Conservation (phyloP, 140 eudicot genomes). For the Erigeron philadelphicus region DNA sequence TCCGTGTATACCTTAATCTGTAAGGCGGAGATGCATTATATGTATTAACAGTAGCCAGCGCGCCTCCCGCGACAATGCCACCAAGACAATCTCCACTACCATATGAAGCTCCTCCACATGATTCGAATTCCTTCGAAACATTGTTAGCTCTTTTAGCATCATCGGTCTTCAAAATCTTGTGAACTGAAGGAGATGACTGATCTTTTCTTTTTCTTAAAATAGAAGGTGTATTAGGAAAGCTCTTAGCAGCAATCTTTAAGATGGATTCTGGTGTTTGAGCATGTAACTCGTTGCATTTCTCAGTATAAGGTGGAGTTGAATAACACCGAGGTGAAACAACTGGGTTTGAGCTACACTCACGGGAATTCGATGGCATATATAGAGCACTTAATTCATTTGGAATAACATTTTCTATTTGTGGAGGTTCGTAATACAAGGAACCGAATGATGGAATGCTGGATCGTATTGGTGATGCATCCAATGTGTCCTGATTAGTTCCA, state of each 20-base stretch:
- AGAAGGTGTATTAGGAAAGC: slow-evolving; percentile 81
- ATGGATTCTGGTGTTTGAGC: slow-evolving; percentile 68
- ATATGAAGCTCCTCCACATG: slow-evolving; percentile 24
- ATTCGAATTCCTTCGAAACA: slow-evolving; percentile 36
- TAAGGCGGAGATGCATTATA: slow-evolving; percentile 82
- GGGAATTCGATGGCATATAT: slow-evolving; percentile 31
- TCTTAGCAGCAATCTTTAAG: slow-evolving; percentile 74
- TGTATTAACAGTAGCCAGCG: slow-evolving; percentile 29
- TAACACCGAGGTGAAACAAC: slow-evolving; percentile 34
- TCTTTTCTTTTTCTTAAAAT: slow-evolving; percentile 69
- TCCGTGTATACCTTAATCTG: slow-evolving; percentile 59
- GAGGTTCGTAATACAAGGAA: slow-evolving; percentile 69
- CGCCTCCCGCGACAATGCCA: slow-evolving; percentile 8
- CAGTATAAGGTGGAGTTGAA: slow-evolving; percentile 62
- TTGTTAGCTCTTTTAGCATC: slow-evolving; percentile 23
- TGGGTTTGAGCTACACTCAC: slow-evolving; percentile 37
- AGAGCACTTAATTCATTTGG: slow-evolving; percentile 32
- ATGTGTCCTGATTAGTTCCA: slow-evolving; percentile 30
- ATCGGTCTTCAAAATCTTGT: slow-evolving; percentile 34
- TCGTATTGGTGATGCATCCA: slow-evolving; percentile 33
- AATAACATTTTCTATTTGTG: slow-evolving; percentile 34
- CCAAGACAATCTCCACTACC: slow-evolving; percentile 23
- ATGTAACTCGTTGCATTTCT: slow-evolving; percentile 32
- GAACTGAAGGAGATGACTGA: slow-evolving; percentile 22
- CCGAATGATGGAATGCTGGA: slow-evolving; percentile 44